Conservation (phyloP, 306 rosid genomes). For the Vigna angularis region DNA sequence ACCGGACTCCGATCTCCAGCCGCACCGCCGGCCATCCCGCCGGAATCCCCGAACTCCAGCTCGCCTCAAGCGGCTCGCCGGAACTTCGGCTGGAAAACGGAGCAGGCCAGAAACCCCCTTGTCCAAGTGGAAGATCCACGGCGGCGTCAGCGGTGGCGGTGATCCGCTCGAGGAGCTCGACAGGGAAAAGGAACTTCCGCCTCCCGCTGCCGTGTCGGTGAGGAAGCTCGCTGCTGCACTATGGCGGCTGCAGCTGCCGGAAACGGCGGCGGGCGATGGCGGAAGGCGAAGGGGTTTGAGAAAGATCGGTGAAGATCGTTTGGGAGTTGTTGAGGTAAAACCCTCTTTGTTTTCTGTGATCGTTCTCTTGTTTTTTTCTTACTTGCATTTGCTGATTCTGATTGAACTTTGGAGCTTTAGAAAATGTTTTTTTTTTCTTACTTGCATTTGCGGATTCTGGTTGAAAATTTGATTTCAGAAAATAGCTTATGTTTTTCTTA, state of each 20-base stretch:
- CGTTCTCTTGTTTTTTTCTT: neutral
- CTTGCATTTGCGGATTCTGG: no score
- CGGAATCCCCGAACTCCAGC: constrained; percentile 52
- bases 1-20: constrained; percentile 78
- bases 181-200: constrained; percentile 42
- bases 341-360: constrained; percentile 6
- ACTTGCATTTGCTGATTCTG: constrained; percentile 26
- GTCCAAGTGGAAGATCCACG: constrained; percentile 67
- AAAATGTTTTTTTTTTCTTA: neutral
- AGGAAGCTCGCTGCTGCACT: constrained; percentile 90
- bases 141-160: constrained; percentile 5
- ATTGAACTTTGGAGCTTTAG: constrained; percentile 40
- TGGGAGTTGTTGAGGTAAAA: constrained; percentile 69
- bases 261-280: constrained; percentile 42
- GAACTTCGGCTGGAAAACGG: constrained; percentile 51
- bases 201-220: constrained; percentile 55
- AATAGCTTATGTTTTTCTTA: neutral
- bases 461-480: no score
- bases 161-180: constrained; percentile 51
- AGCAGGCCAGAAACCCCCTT: constrained; percentile 89
- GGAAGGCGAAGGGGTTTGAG: constrained; percentile 35
- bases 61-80: constrained; percentile 42
- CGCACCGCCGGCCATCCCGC: constrained; percentile 36
- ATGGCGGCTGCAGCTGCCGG: constrained; percentile 87
- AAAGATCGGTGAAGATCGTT: constrained; percentile 41